Base-by-base conservation (phyloP, 345 rosid genomes). In the Sisymbrium altissimum region DNA sequence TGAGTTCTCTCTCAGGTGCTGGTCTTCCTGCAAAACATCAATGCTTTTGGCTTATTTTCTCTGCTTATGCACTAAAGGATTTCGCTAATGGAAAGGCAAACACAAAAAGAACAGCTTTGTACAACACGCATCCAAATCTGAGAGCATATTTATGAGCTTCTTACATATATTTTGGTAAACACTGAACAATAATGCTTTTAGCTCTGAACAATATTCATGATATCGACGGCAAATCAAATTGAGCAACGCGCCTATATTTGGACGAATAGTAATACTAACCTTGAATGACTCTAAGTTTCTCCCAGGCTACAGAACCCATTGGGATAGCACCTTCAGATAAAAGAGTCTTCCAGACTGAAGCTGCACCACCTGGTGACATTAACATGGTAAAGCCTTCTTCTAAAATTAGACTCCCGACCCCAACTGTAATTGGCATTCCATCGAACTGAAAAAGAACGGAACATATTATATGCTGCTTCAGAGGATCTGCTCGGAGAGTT, bases 261-360 rank as follows among this genome's bases (percentile, higher is more conserved):
- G 48, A 64, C 33, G n/a, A 46, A 78, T 32, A 9, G 7, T 40
- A 38, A 59, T 68, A 58, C 74, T 53, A 74, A 88, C 98, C 98
- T 90, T 68, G 88, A 53, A 79, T 72, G 73, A 86, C 82, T 82
- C 98, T 88, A 62, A 93, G 88, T 73, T 85, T 87, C 82, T 93
- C 98, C 98, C 93, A 93, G 57, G 93, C 97, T 68, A 83, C 86
- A 64, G 87, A 86, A 54, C 98, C 98, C 97, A 93, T 89, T 29
- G 97, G 97, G 74, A 80, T 54, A 46, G 91, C 96, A 76, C 92
- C 98, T 53, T 81, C 75, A 66, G 97, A 84, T 79, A 90, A 71
- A 75, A 93, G 89, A 19, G 80, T 76, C 69, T 87, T 81, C 98
- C 97, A 90, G 46, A 93, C 79, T 33, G 89, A 81, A 72, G 73